Base-by-base conservation (phyloP, 805 yeast species). In the Candida hungchunana region DNA sequence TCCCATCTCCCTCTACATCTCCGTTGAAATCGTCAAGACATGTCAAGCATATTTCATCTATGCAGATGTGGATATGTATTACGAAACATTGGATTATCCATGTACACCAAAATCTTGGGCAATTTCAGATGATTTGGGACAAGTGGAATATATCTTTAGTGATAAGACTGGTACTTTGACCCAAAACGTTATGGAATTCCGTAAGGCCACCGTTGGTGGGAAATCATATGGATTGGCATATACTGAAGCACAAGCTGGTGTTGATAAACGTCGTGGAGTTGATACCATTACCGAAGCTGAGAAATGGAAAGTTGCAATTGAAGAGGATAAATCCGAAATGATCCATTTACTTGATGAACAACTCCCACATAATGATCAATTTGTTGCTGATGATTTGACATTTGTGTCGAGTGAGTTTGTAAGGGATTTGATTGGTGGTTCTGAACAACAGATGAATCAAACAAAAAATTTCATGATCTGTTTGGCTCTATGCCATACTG, bases 81-180 rank as follows among this genome's bases (percentile, higher is more conserved):
- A 82, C 49, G 76, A 71, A 26, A 67, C 62, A 36, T 58, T 84
- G 40, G 90, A 84, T 54, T 83, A 76, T 49, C 90, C 93, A 3
- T 84, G 93, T 56, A 78, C 82, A 11, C 93, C 93, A 11, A 82
- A 83, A 51, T 70, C 89, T 0, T 84, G 94, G 93, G 79, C 75
- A 48, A 83, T 84, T 25, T 80, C 89, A 9, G 93, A 84, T 64
- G 93, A 84, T 60, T 66, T 84, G 50, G 93, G 93, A 14, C 93
- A 84, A 58, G 77, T 84, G 46, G 94, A 84, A 56, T 84, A 84
- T 53, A 76, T 84, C 32, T 84, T 84, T 59, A 79, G 87, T 61
- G 93, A 83, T 60, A 83, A 83, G 54, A 83, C 93, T 1, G 93
- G 93, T 39, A 83, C 93, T 1, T 61, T 83, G 48, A 83, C 93